phyloP scores from a whole-genome alignment of 768 basidiomycete genomes.

The Suillus discolor region DNA sequence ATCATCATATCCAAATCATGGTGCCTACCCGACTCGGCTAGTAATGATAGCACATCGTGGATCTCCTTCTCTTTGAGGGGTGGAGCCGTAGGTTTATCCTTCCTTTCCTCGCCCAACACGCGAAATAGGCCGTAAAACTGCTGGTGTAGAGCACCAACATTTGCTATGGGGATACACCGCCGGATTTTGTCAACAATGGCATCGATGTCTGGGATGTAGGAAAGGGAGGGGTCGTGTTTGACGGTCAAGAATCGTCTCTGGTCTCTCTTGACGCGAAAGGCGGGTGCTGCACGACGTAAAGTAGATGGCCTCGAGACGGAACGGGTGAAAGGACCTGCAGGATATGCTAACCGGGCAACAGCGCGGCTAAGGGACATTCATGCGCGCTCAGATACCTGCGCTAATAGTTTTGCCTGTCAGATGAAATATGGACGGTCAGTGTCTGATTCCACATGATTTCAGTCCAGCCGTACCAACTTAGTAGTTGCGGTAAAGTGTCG shows the following conservation, averaged over 20 bases:
- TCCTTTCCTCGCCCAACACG: background rate
- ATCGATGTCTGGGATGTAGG: background rate
- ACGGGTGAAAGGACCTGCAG: slow-evolving; percentile 28
- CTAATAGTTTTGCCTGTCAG: slow-evolving; percentile 13
- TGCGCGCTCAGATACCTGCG: slow-evolving; percentile 39
- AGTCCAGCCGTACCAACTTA: slow-evolving; percentile 20
- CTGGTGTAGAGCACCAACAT: slow-evolving; percentile 6
- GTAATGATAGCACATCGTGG: slow-evolving; percentile 41
- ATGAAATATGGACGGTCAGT: background rate
- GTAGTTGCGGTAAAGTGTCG: slow-evolving; percentile 18
- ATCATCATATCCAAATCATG: slow-evolving; percentile 58
- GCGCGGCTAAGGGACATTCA: slow-evolving; percentile 61
- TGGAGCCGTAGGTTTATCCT: background rate
- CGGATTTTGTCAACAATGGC: slow-evolving; percentile 8
- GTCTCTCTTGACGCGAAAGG: background rate
- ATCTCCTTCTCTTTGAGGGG: slow-evolving; percentile 32
- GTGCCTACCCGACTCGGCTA: slow-evolving; percentile 54
- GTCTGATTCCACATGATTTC: background rate
- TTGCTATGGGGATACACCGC: background rate
- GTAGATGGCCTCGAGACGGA: slow-evolving; percentile 7
- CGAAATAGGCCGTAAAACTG: slow-evolving; percentile 3
- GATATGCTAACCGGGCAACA: slow-evolving; percentile 34
- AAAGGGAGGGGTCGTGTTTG: slow-evolving; percentile 4
- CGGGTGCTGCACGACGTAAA: background rate
- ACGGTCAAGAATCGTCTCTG: background rate